Percentiles rank a stretch among this genome's conserved stretches.
Evolutionary conservation across 1,139 yeast genomes (phyloP).

Genomic region (Hanseniaspora gamundiae): DNA sequence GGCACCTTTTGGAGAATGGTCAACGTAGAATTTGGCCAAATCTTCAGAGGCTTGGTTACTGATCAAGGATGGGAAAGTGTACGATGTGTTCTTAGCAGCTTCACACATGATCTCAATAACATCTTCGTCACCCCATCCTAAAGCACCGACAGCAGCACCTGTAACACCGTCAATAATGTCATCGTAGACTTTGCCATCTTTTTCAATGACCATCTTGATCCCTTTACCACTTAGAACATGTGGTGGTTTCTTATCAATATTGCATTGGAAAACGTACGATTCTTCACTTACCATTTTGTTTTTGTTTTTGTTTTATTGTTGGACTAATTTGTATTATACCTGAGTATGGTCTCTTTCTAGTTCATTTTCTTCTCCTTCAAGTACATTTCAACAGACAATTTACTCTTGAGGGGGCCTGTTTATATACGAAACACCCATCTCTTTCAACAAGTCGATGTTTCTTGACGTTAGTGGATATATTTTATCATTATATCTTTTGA

Average conservation of each 20-base stretch:
- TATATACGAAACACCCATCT: no score
- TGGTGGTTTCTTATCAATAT: slow-evolving; percentile 31
- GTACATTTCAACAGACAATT: no score
- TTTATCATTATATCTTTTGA: no score
- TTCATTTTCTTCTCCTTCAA: no score
- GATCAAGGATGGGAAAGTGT: slow-evolving; percentile 32
- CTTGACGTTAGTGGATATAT: no score
- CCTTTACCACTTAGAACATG: slow-evolving; percentile 39
- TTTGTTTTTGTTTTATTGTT: slow-evolving; percentile 1
- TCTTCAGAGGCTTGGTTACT: slow-evolving; percentile 37
- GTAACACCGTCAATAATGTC: slow-evolving; percentile 27
- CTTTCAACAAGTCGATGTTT: no score
- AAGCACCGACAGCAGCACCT: slow-evolving; percentile 26
- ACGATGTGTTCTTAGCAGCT: slow-evolving; percentile 25
- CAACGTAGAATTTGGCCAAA: slow-evolving; percentile 35
- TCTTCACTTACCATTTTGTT: slow-evolving; percentile 8
- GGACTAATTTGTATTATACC: no score
- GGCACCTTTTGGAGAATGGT: slow-evolving; percentile 33
- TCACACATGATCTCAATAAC: slow-evolving; percentile 16
- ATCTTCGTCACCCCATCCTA: slow-evolving; percentile 23
- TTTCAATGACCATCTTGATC: slow-evolving; percentile 34
- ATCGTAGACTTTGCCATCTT: slow-evolving; percentile 31
- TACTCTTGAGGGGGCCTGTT: no score
- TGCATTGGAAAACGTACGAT: slow-evolving; percentile 31
- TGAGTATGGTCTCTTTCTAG: no score